These are phyloP conservation scores for Aspergillus cristatus DNA, from an alignment of 495 filamentous ascomycete species.

Conservation along the genomic window DNA sequence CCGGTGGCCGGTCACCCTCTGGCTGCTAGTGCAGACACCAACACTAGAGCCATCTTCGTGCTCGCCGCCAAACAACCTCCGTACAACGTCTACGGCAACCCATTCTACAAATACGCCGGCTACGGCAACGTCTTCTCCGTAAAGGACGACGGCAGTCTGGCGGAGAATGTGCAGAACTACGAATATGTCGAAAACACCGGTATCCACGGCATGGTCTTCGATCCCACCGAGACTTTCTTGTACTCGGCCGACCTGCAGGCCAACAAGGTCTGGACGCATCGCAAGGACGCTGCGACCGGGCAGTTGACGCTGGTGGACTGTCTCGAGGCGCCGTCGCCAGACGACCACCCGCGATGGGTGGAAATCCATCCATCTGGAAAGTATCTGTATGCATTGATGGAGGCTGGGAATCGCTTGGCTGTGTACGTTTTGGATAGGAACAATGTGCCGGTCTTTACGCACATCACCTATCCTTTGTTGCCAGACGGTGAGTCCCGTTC, in stretches of 20 bases:
- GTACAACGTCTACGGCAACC: constrained; percentile 74
- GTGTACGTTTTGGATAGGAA: constrained; percentile 72
- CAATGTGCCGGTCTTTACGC: constrained; percentile 73
- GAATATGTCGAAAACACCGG: constrained; percentile 63
- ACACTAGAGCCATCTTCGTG: constrained; percentile 79
- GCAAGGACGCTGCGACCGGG: constrained; percentile 55
- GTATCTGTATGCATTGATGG: constrained; percentile 79
- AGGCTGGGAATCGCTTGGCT: constrained; percentile 69
- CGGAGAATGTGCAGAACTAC: constrained; percentile 69
- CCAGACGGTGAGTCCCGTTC: constrained; percentile 46
- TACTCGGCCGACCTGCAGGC: constrained; percentile 78
- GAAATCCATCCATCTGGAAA: constrained; percentile 66
- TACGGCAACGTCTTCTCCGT: constrained; percentile 72
- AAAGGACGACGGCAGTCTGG: constrained; percentile 49
- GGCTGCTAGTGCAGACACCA: constrained; percentile 58
- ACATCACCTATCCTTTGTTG: constrained; percentile 65
- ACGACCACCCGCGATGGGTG: constrained; percentile 78
- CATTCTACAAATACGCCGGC: constrained; percentile 77
- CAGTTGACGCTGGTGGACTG: constrained; percentile 57
- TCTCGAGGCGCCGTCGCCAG: constrained; percentile 57
- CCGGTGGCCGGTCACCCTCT: constrained; percentile 55
- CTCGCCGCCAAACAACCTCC: constrained; percentile 67
- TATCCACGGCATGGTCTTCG: constrained; percentile 85
- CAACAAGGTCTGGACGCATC: constrained; percentile 82
- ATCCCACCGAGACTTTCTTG: constrained; percentile 72